A percentile compares a stretch with the other conserved stretches of the same genome.
Evolutionary conservation across 176 grass and related monocot genomes (phyloP).

Genomic region (Hordeum marinum): DNA sequence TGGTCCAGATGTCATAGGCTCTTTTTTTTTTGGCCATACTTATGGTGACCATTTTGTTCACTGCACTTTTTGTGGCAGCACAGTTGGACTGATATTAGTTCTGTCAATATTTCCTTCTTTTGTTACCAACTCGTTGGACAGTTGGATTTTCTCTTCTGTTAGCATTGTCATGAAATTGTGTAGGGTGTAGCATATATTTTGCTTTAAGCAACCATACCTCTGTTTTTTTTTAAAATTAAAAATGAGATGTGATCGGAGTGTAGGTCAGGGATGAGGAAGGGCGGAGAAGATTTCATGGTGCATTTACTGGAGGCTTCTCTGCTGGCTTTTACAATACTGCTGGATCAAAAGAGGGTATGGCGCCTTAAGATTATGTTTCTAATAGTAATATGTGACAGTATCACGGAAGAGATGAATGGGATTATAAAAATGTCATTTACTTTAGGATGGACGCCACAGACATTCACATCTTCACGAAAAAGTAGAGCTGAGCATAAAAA

Average conservation of each 20-base stretch:
- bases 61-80: background rate
- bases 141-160: background rate
- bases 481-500: slow-evolving; percentile 73
- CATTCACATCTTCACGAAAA: slow-evolving; percentile 92
- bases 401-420: background rate
- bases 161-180: background rate
- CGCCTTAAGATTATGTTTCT: background rate
- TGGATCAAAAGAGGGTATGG: slow-evolving; percentile 85
- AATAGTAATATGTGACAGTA: background rate
- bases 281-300: slow-evolving; percentile 91
- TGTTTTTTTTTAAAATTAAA: background rate
- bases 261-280: slow-evolving; percentile 97
- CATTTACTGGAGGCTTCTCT: slow-evolving; percentile 92
- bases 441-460: slow-evolving; percentile 85
- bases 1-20: background rate
- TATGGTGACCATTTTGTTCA: background rate
- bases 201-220: background rate
- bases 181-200: background rate
- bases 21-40: background rate
- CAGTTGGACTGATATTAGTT: background rate
- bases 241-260: background rate
- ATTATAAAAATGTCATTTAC: slow-evolving; percentile 6
- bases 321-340: slow-evolving; percentile 93
- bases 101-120: background rate
- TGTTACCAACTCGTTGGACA: background rate